Evolutionary conservation across 2,329 filamentous ascomycete genomes (phyloP), one percentile per base, ranked within the genome.

Genomic region (Amphichorda felina): DNA sequence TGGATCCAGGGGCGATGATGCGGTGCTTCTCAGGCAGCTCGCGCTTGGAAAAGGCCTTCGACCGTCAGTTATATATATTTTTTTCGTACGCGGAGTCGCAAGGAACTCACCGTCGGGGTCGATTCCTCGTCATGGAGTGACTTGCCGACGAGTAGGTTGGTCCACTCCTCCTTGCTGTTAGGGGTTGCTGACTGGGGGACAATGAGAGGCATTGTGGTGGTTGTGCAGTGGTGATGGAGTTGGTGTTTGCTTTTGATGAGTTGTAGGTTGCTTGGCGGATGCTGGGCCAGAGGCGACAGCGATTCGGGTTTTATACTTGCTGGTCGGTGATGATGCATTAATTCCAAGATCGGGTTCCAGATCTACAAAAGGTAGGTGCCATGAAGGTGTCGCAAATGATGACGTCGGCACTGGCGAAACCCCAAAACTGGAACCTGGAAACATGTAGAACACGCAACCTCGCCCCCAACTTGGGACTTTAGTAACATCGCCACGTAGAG

Each of bases 141-240:
- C 70, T 79, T 80, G 50, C 75, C 75, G 31, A 74, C 66, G 4
- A 80, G 61, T 62, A 77, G 76, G 55, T 66, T 68, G 44, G 58
- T 60, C 75, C 75, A 80, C 47, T 74, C 63, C 40, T 73, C 60
- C 25, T 65, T 71, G 55, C 10, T 16, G 18, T 64, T 63, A 51
- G 59, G 49, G 42, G 52, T 59, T 41, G 63, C 75, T 45, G 77
- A 57, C 49, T 69, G 71, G 37, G 74, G 73, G 14, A 76, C 66
- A 46, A 79, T 64, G 57, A 79, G 74, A 70, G 75, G 75, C 75
- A 80, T 77, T 59, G n/a, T 53, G 40, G 16, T n/a, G 15, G 15
- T 11, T 31, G n/a, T 29, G 34, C n/a, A 8, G 4, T 29, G 27
- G 9, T 9, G 21, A 17, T 33, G 30, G 30, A 8, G 18, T 21